Evolutionary conservation across 257 asterid species (phyloP), one percentile per base, ranked within the genome.

Genomic region (Cinchona pubescens): DNA sequence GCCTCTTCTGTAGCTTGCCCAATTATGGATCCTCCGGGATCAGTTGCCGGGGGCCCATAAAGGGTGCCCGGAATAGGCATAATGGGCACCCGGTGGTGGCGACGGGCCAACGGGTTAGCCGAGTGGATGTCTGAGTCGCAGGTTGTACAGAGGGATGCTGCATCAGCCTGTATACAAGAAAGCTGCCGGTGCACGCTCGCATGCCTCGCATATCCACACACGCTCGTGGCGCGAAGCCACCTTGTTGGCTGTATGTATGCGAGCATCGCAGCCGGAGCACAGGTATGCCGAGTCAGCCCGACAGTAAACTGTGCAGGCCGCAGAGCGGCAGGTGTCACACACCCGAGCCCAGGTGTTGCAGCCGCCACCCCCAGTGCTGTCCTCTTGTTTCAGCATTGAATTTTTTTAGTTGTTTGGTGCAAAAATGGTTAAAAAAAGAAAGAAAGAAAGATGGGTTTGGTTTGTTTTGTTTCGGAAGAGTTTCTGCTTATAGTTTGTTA

Each of bases 81-180:
- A 30, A 87, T 77, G 0, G 96, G 96, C 63, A 90, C 89, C 40
- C 98, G 92, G 86, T 88, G 92, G 89, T 90, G 98, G 79, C 98
- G 97, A 60, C 90, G 87, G 0, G 98, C 92, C 51, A 92, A 85
- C 7, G 98, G 96, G 75, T 92, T 91, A 18, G 90, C 98, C 0
- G 96, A 89, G 83, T 92, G 98, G 81, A 92, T 85, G 18, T 91
- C 89, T 13, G 89, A 69, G 65, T 92, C 97, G 79, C 97, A 92
- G 76, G 84, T 55, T 59, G 89, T 67, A 80, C 96, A 92, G 23
- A 92, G 92, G 30, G 95, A 90, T 30, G 96, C 97, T 3, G 93
- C 84, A 35, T 92, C 97, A 10, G 96, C 96, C 78, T 91, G n/a
- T 91, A 87, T 93, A 89, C 3, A 91, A 37, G 78, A 91, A 81